phyloP scores from a whole-genome alignment of 2,329 filamentous ascomycete species.

The Phialophora verrucosa region DNA sequence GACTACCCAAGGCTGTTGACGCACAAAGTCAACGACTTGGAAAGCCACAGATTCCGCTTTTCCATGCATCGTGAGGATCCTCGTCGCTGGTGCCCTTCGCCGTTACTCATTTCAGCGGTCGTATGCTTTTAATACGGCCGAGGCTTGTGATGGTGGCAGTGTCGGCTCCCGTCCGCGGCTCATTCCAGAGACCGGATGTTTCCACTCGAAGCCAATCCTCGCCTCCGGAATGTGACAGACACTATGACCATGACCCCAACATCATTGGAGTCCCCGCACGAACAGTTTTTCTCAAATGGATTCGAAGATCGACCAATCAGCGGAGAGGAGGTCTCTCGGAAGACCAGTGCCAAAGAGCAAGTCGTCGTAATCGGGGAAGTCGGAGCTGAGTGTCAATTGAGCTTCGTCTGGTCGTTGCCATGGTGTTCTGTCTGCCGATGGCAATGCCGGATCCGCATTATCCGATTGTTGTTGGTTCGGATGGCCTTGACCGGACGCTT shows the following conservation, averaged over 20 bases:
- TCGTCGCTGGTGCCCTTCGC: neutral
- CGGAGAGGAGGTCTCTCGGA: conserved; percentile 13
- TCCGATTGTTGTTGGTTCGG: neutral
- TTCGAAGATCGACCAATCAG: conserved; percentile 13
- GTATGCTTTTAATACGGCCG: neutral
- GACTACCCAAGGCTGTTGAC: neutral
- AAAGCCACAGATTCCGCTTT: conserved; percentile 1
- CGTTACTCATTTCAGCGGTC: neutral
- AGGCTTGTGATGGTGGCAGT: neutral
- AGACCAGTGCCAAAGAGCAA: conserved; percentile 16
- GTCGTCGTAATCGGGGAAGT: conserved; percentile 12
- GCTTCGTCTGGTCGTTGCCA: neutral
- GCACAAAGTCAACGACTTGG: neutral
- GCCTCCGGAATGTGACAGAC: neutral
- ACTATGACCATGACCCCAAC: neutral
- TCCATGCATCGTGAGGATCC: neutral
- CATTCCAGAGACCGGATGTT: neutral
- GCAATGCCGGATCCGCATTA: neutral
- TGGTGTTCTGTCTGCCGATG: neutral
- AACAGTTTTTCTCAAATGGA: conserved; percentile 5
- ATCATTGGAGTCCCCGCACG: conserved; percentile 20
- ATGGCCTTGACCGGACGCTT: neutral
- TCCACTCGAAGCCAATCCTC: neutral
- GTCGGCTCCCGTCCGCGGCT: neutral
- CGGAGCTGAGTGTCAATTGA: neutral